Evolutionary conservation across 257 asterid species (phyloP), one percentile per base, ranked within the genome.

Genomic region (Echites panduratus): DNA sequence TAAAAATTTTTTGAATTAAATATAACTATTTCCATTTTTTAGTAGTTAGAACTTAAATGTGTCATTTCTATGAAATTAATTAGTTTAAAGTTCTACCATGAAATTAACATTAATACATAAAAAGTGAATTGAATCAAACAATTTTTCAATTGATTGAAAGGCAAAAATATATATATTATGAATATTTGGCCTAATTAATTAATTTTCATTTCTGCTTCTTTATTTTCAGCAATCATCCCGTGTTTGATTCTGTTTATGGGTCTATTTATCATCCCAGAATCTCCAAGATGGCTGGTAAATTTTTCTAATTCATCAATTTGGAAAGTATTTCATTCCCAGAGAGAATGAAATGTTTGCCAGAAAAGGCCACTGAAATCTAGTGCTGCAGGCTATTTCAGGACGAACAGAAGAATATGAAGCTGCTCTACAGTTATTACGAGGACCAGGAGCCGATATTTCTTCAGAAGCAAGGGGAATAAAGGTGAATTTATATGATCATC

Each of bases 271-370:
- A 86, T 91, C 70, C 97, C 95, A 12, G 97, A 91, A 82, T 91
- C 97, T 76, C 97, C 97, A 67, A 83, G 96, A 81, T 91, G 97
- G 97, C 88, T 91, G 95, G 97, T 91, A 83, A 87, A 41, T 41
- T 41, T 41, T 41, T 41, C 43, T 41, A 41, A 32, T 32, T 32
- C 38, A 32, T 32, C 3, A 32, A 32, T 32, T 32, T 32, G 38
- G 38, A 3, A 32, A 32, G 2, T 32, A 32, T 32, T 32, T 32
- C 38, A n/a, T n/a, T n/a, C n/a, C n/a, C n/a, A n/a, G n/a, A n/a
- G n/a, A n/a, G n/a, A n/a, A n/a, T n/a, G n/a, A n/a, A n/a, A n/a
- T n/a, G n/a, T n/a, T n/a, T n/a, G n/a, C n/a, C n/a, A 32, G 38
- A 32, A 32, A 32, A 32, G 38, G 38, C 10, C 8, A 24, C 0